phyloP scores from a whole-genome alignment of 2,329 filamentous ascomycete genomes.

The Epichloe baconii region DNA sequence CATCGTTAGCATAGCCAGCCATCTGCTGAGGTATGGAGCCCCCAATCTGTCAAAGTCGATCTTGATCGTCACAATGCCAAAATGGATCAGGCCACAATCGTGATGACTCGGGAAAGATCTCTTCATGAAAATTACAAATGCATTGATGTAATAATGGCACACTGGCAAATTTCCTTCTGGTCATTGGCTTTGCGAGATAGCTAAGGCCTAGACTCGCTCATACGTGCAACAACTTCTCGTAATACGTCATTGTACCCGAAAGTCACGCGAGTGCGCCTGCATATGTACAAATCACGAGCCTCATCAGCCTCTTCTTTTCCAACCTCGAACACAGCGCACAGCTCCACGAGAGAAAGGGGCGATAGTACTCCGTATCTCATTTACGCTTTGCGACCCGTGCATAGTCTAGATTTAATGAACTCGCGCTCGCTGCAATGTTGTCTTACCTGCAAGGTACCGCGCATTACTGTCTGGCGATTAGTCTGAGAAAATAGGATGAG shows the following conservation, averaged over 20 bases:
- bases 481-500: background rate
- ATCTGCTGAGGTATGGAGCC: too few species aligned
- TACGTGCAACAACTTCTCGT: too few species aligned
- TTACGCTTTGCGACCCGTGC: background rate
- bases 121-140: too few species aligned
- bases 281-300: too few species aligned
- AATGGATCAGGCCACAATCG: background rate
- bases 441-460: constrained; percentile 1
- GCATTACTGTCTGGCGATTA: background rate
- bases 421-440: background rate
- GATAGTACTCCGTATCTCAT: background rate
- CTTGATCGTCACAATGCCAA: background rate
- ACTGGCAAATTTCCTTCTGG: too few species aligned
- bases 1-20: too few species aligned
- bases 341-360: background rate
- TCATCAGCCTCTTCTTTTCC: too few species aligned
- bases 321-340: background rate
- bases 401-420: background rate
- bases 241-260: too few species aligned
- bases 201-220: too few species aligned
- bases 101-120: background rate
- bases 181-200: too few species aligned
- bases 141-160: too few species aligned
- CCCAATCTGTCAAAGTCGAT: background rate
- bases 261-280: too few species aligned